Conservation (phyloP, 805 yeast genomes). For the Candida montana region DNA sequence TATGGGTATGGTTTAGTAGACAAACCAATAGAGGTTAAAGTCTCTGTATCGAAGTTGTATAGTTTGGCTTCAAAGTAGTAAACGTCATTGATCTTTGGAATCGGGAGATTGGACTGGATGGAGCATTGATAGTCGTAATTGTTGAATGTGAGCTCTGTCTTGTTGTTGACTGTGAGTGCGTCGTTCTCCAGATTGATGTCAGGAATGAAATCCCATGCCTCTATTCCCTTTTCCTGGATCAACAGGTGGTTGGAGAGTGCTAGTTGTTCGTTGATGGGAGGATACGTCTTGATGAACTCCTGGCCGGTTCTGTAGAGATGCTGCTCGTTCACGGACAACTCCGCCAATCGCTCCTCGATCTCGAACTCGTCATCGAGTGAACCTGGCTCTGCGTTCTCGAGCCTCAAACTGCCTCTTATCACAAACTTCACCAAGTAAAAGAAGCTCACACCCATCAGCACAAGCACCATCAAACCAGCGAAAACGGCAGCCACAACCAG, state of each 20-base stretch:
- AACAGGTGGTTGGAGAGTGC: conserved; percentile 26
- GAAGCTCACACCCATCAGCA: not conserved
- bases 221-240: conserved; percentile 78
- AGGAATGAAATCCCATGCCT: conserved; percentile 71
- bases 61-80: conserved; percentile 52
- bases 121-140: conserved; percentile 36
- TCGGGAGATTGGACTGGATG: conserved; percentile 42
- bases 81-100: conserved; percentile 43
- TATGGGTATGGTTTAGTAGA: conserved; percentile 88
- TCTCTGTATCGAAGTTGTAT: conserved; percentile 54
- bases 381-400: conserved; percentile 41
- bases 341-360: conserved; percentile 49
- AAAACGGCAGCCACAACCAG: conserved; percentile 7
- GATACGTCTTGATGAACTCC: conserved; percentile 24
- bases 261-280: conserved; percentile 18
- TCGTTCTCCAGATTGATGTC: conserved; percentile 42
- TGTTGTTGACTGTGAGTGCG: conserved; percentile 49
- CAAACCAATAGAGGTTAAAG: conserved; percentile 67
- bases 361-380: conserved; percentile 44
- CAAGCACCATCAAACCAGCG: conserved; percentile 6
- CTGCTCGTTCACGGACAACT: conserved; percentile 48
- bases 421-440: conserved; percentile 5
- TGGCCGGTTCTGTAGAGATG: conserved; percentile 41
- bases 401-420: conserved; percentile 5
- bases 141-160: conserved; percentile 20